Evolutionary conservation across 2,329 filamentous ascomycete species (phyloP).

Genomic region (Colletotrichum falcatum): DNA sequence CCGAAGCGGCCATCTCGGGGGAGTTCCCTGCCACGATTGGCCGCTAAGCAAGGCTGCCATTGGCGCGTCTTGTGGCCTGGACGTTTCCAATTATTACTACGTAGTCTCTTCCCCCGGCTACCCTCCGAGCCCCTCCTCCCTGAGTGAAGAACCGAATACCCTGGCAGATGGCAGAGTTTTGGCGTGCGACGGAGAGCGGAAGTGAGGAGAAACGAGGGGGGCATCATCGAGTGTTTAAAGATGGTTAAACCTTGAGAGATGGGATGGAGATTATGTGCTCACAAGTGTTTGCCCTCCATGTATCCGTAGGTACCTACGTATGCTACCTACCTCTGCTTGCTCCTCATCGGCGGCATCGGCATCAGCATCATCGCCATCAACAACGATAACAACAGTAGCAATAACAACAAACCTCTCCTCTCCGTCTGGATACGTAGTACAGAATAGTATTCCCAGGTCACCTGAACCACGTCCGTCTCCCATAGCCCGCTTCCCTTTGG

Average conservation of each 20-base stretch:
- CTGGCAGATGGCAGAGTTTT: slow-evolving; percentile 1
- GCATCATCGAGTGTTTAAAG: background rate
- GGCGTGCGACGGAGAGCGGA: background rate
- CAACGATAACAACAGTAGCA: no score
- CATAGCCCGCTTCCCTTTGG: slow-evolving; percentile 33
- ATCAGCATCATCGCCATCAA: background rate
- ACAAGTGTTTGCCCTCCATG: no score
- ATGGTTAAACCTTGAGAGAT: slow-evolving; percentile 1
- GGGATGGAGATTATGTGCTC: background rate
- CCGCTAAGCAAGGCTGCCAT: slow-evolving; percentile 31
- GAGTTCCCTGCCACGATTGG: slow-evolving; percentile 20
- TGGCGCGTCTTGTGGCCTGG: slow-evolving; percentile 29
- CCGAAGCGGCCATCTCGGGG: slow-evolving; percentile 18
- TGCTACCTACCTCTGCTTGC: background rate
- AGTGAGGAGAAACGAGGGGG: background rate
- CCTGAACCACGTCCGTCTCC: no score
- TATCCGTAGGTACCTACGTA: background rate
- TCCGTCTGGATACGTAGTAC: no score
- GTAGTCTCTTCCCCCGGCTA: no score
- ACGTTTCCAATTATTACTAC: slow-evolving; percentile 20
- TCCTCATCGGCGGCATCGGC: background rate
- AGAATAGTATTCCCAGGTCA: no score
- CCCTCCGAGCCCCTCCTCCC: slow-evolving; percentile 17
- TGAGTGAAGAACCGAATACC: slow-evolving; percentile 11
- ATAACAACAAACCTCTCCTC: no score